Percentiles rank a stretch among this genome's conserved stretches.
phyloP scores from a whole-genome alignment of 768 basidiomycete species.

The Agrocybe praecox region DNA sequence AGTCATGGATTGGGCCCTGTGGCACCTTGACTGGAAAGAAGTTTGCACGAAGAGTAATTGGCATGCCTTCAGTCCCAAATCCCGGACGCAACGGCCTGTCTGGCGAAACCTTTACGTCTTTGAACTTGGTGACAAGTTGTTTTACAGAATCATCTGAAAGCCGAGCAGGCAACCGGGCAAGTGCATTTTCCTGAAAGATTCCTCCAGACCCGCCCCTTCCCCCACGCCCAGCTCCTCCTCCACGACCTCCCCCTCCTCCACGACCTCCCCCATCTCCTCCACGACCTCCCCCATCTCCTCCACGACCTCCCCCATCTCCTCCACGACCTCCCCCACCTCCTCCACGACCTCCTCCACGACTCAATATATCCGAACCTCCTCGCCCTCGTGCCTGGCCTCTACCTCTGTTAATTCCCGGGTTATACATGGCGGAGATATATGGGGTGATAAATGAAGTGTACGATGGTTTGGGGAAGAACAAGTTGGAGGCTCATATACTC shows the following conservation, averaged over 20 bases:
- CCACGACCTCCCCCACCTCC: constrained; percentile 26
- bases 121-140: constrained; percentile 41
- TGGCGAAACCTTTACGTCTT: constrained; percentile 29
- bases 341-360: constrained; percentile 17
- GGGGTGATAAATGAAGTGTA: too few relatives aligned
- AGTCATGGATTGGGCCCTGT: constrained; percentile 54
- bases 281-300: constrained; percentile 19
- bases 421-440: too few relatives aligned
- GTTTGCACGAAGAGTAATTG: constrained; percentile 59
- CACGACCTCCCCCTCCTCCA: constrained; percentile 24
- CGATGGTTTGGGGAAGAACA: too few relatives aligned
- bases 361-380: too few relatives aligned
- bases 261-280: constrained; percentile 30
- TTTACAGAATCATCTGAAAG: constrained; percentile 33
- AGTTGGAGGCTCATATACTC: too few relatives aligned
- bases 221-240: constrained; percentile 21
- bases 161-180: constrained; percentile 36
- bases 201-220: constrained; percentile 26
- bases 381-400: too few relatives aligned
- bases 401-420: too few relatives aligned
- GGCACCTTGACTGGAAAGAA: constrained; percentile 60
- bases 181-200: constrained; percentile 39
- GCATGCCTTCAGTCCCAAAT: constrained; percentile 51
- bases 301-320: constrained; percentile 19
- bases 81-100: constrained; percentile 56